Conservation (phyloP, 768 basidiomycete species). For the Panus rudis region DNA sequence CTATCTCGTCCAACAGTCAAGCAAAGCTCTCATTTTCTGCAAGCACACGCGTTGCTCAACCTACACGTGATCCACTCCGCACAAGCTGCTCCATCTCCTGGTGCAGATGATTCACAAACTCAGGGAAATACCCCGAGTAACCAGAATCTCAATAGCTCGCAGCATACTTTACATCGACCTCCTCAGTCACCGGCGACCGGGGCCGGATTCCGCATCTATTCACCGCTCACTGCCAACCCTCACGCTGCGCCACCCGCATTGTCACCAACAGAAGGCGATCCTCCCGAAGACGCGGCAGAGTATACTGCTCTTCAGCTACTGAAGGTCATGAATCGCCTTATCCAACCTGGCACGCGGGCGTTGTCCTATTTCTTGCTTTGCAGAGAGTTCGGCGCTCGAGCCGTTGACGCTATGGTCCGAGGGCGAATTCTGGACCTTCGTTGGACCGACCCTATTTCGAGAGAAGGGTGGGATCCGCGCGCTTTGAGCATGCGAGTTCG, state of each 20-base stretch:
- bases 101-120: conserved; percentile 17
- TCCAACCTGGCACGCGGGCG: conserved; percentile 53
- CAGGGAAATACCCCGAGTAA: conserved; percentile 2
- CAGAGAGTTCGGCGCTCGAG: conserved; percentile 74
- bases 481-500: conserved; percentile 16
- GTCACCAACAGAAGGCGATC: conserved; percentile 14
- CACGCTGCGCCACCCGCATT: conserved; percentile 19
- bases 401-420: conserved; percentile 81
- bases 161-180: conserved; percentile 12
- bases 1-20: too few relatives aligned
- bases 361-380: conserved; percentile 79
- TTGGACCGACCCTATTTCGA: conserved; percentile 68
- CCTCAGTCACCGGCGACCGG: conserved; percentile 12
- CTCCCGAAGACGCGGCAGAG: conserved; percentile 50
- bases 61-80: conserved; percentile 84
- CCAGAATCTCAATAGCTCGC: conserved; percentile 12
- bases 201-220: conserved; percentile 31
- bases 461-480: conserved; percentile 35
- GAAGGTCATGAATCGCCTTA: conserved; percentile 74
- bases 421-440: conserved; percentile 68
- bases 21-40: conserved; percentile 77
- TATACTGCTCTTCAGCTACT: conserved; percentile 77
- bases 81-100: conserved; percentile 37
- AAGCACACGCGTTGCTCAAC: conserved; percentile 78
- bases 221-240: conserved; percentile 23